Evolutionary conservation across 1,139 yeast species (phyloP), one percentile per base, ranked within the genome.

Genomic region (Entelexis sorbosivorans): DNA sequence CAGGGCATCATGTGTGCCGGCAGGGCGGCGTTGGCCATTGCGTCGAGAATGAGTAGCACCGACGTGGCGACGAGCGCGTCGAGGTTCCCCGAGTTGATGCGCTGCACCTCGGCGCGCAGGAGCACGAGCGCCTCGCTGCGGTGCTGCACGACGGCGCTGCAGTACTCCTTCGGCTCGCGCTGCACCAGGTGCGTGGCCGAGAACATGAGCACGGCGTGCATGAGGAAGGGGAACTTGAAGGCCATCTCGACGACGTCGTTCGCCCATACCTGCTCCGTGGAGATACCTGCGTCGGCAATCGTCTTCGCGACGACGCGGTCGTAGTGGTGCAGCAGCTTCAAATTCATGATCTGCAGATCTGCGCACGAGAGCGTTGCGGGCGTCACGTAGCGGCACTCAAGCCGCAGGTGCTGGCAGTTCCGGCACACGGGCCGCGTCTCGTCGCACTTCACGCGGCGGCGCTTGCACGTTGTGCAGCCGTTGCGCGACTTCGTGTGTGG

Each of bases 51-150:
- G 51, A 89, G 71, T 44, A 89, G 79, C 59, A 89, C 75, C 0
- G 96, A 95, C 52, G 94, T 80, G 0, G 96, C 96, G 13, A 89
- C 96, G 54, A 89, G 70, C 0, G 96, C 95, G 66, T 89, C 97
- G 7, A 95, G 82, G 61, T 88, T 88, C 46, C 83, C 88, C 1
- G 85, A 74, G 33, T 84, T 82, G 55, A 89, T 87, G 58, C 85
- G 80, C 58, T 85, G 71, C 4, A 89, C 95, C 1, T 93, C 96
- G 61, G 84, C 93, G 53, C 96, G 71, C 50, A 89, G 69, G 44
- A 87, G 69, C 52, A 89, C 70, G 48, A 89, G 69, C 0, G 96
- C 95, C 63, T 86, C 94, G 10, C 94, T 87, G 42, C 96, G 70
- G 66, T 89, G 96, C 50, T 81, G 75, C 0, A 95, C 86, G 10